These are phyloP conservation scores for Bassia scoparia DNA, from an alignment of 148 eudicot species.

Conservation along the genomic window DNA sequence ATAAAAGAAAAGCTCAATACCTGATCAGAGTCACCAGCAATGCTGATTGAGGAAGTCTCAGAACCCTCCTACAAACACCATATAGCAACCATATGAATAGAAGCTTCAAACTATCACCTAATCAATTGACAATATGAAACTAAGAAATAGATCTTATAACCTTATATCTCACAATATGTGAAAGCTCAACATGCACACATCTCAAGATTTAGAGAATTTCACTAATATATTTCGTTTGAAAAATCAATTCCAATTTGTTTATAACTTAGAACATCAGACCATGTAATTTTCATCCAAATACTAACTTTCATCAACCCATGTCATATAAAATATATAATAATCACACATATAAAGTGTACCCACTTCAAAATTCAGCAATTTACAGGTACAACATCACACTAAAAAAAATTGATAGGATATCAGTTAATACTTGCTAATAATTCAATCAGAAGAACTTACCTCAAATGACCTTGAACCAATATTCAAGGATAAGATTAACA, in stretches of 20 bases:
- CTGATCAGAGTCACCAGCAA: conserved; percentile 40
- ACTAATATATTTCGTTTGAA: conserved; percentile 1
- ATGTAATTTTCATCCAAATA: neutral
- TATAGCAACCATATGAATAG: neutral
- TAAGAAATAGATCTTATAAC: no score
- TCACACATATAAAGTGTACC: neutral
- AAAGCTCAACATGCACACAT: neutral
- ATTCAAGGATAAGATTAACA: no score
- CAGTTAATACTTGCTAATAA: no score
- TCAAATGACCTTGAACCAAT: no score
- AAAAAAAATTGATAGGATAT: no score
- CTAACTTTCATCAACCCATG: conserved; percentile 4
- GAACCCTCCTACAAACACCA: conserved; percentile 26
- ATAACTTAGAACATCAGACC: neutral
- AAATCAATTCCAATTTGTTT: no score
- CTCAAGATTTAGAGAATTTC: neutral
- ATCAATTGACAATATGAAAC: no score
- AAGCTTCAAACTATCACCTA: neutral
- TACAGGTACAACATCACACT: no score
- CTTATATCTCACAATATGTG: neutral
- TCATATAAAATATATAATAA: neutral
- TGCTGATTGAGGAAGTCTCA: conserved; percentile 34
- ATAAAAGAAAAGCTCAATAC: conserved; percentile 23
- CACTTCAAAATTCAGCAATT: conserved; percentile 1
- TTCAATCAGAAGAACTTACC: no score